Base-by-base conservation (phyloP, 768 basidiomycete genomes). In the Kwoniella pini region DNA sequence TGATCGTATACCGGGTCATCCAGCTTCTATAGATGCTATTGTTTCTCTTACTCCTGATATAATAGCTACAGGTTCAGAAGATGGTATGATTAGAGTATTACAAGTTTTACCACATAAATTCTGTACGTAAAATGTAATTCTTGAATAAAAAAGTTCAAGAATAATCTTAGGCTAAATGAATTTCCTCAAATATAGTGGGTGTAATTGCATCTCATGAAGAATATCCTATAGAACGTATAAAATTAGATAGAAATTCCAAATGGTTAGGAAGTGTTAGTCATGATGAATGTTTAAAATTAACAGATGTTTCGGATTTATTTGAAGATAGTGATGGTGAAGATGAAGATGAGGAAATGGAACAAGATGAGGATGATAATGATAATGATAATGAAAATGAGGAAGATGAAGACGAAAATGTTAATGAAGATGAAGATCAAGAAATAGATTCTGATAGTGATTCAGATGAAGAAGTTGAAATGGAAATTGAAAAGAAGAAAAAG, bases 231-330 rank as follows among this genome's bases (percentile, higher is more conserved):
- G 94, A 97, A 79, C 84, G 91, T 24, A 86, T 96, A 40, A 85
- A 84, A 19, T 80, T 94, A 19, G 86, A 85, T 67, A 77, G 80
- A 45, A 81, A 76, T 24, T 83, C 83, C 21, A 87, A 86, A 80
- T 96, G 93, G 91, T 84, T 92, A n/a, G 94, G 87, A 21, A 94
- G 91, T 75, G 90, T 86, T 24, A 90, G 91, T 28, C 93, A 97
- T 67, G 94, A 97, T 63, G 90, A 95, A 57, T 82, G 84, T 7
- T 72, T 96, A 65, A 88, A 87, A 72, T 79, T 97, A 80, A 94
- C 91, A 26, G 88, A 95, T 78, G 81, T 97, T 49, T 85, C 83
- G 68, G 87, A 85, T 33, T 84, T 91, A 46, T 88, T 95, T 67
- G 83, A 84, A 62, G 83, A 84, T 31, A 82, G 81, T 31, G 83